Evolutionary conservation across 106 monocot species (phyloP), one percentile per base, ranked within the genome.

Genomic region (Hemerocallis citrina): DNA sequence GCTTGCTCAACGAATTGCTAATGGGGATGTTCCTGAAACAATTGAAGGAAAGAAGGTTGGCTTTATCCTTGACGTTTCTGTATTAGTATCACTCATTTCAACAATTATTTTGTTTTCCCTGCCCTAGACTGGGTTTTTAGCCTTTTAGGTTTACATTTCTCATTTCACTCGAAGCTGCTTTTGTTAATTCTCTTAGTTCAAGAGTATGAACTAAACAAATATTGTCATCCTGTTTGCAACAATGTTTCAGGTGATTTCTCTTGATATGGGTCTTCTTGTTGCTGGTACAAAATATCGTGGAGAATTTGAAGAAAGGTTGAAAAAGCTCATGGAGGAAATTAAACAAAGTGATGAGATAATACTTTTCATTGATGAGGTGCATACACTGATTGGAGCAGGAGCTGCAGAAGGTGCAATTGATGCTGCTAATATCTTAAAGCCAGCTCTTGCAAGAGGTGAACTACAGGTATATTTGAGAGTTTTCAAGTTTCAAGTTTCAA

Each of bases 11-110:
- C 61, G 61, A 4, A 70, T 70, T 25, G 70, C 70, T 52, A 62
- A 27, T 54, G 70, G 70, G 20, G 70, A 70, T 62, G 70, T 62
- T 9, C 70, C 70, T 21, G 70, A 70, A 62, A 70, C 70, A 61
- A 70, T 70, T 24, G 70, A 70, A 62, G 70, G 70, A 28, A 70
- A 62, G 42, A 70, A 70, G 70, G 70, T 70, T 62, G 31, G 31
- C 31, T 65, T 30, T 49, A 38, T 27, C 6, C 40, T 60, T 13
- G n/a, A 24, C 17, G 13, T 60, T 60, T 41, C 1, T 41, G 16
- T 60, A 41, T 60, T 6, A 4, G 12, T 57, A 34, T 22, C 36
- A 7, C 20, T 57, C 35, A 20, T 27, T 9, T 57, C 33, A 7
- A 15, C 41, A 3, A n/a, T 5, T 21, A n/a, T 15, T n/a, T 1